These are phyloP conservation scores for Russula lepida DNA, from an alignment of 768 basidiomycete species.

Conservation along the genomic window DNA sequence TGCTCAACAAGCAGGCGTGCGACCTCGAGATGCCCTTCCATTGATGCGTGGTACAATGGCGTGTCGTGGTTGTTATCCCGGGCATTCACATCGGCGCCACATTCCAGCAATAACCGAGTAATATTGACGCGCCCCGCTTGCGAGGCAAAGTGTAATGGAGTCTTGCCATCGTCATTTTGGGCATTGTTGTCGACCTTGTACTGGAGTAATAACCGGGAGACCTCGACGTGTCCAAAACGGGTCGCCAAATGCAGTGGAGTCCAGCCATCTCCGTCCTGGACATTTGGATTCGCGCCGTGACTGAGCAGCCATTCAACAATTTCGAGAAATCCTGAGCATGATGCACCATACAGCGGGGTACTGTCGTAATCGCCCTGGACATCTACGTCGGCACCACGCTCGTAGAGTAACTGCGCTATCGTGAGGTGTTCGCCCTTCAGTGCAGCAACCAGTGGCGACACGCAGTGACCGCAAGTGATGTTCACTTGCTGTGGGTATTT, in stretches of 20 bases:
- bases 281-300: not conserved
- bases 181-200: not conserved
- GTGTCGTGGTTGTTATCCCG: not conserved
- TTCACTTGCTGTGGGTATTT: not conserved
- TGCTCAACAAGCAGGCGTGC: too few species aligned
- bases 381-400: not conserved
- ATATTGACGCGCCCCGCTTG: not conserved
- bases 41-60: not conserved
- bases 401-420: not conserved
- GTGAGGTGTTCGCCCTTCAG: not conserved
- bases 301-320: not conserved
- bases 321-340: not conserved
- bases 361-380: not conserved
- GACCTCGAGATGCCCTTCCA: not conserved
- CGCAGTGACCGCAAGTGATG: not conserved
- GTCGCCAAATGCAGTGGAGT: not conserved
- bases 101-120: not conserved
- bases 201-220: not conserved
- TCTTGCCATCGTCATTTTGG: not conserved
- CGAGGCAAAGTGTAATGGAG: not conserved
- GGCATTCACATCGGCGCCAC: not conserved
- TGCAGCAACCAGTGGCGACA: not conserved
- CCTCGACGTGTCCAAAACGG: not conserved
- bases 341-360: not conserved
- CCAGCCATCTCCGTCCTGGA: rapidly evolving